Evolutionary conservation across 1,284 basidiomycete species (phyloP).

Genomic region (Pascua guehoae): DNA sequence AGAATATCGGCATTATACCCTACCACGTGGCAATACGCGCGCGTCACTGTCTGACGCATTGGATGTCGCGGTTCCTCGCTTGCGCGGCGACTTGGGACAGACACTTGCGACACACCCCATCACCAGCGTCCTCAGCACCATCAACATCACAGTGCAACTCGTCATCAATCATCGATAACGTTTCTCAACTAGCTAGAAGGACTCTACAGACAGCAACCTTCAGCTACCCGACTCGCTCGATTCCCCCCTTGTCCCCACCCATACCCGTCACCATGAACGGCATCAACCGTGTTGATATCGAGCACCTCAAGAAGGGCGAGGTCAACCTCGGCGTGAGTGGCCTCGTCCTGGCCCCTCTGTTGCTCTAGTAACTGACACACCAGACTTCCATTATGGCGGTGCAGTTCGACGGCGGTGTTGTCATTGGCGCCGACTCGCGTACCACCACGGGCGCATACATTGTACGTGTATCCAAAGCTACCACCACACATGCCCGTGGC

Average conservation of each 20-base stretch:
- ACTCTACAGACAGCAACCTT: not conserved
- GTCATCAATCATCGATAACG: not conserved
- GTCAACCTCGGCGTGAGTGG: slow-evolving; percentile 84
- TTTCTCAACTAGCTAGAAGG: no score
- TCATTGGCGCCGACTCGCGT: slow-evolving; percentile 94
- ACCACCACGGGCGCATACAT: slow-evolving; percentile 97
- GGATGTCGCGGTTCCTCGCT: no score
- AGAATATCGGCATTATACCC: no score
- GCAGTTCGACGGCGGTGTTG: slow-evolving; percentile 89
- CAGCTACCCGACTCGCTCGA: not conserved
- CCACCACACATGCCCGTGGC: no score
- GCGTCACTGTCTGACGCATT: not conserved
- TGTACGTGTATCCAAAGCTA: slow-evolving; percentile 53
- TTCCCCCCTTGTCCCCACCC: not conserved
- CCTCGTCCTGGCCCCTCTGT: not conserved
- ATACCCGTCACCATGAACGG: slow-evolving; percentile 31
- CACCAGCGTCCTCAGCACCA: no score
- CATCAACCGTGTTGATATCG: slow-evolving; percentile 46
- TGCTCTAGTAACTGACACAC: not conserved
- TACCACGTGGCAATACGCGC: no score
- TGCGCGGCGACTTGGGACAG: no score
- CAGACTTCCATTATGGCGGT: slow-evolving; percentile 99
- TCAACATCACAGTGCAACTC: not conserved
- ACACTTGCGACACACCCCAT: no score
- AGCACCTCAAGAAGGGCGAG: slow-evolving; percentile 78